phyloP scores from a whole-genome alignment of 1,284 basidiomycete genomes.

The Inonotus hispidus region DNA sequence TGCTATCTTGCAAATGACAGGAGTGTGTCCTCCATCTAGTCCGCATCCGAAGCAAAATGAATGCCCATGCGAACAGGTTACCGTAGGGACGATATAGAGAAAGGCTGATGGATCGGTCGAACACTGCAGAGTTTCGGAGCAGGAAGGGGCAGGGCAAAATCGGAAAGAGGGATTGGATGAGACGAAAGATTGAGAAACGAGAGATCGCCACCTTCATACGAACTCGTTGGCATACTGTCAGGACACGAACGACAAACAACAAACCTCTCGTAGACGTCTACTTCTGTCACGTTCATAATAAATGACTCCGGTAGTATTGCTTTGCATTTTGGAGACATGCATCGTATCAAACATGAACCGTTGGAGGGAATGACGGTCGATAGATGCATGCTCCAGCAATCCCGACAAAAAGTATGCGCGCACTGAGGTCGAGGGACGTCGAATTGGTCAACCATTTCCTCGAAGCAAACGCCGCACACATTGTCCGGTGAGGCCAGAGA shows the following conservation, averaged over 20 bases:
- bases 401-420: conserved; percentile 48
- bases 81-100: conserved; percentile 52
- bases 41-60: conserved; percentile 55
- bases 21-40: conserved; percentile 50
- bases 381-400: conserved; percentile 57
- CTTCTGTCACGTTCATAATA: conserved; percentile 37
- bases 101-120: conserved; percentile 36
- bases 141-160: conserved; percentile 49
- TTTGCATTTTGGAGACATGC: conserved; percentile 58
- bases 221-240: not conserved
- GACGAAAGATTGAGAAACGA: conserved; percentile 57
- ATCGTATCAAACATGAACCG: conserved; percentile 55
- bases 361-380: conserved; percentile 53
- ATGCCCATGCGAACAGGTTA: conserved; percentile 44
- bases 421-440: conserved; percentile 42
- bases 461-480: conserved; percentile 51
- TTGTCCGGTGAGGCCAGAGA: conserved; percentile 15
- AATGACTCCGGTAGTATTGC: conserved; percentile 44
- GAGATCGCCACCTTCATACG: conserved; percentile 42
- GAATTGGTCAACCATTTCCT: conserved; percentile 25
- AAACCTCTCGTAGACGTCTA: conserved; percentile 33
- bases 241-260: not conserved
- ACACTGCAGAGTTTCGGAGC: conserved; percentile 30
- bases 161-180: conserved; percentile 48
- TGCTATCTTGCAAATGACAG: conserved; percentile 54